A percentile compares a stretch with the other conserved stretches of the same genome.
Evolutionary conservation across 2,329 filamentous ascomycete species (phyloP).

Genomic region (Colletotrichum tabaci): DNA sequence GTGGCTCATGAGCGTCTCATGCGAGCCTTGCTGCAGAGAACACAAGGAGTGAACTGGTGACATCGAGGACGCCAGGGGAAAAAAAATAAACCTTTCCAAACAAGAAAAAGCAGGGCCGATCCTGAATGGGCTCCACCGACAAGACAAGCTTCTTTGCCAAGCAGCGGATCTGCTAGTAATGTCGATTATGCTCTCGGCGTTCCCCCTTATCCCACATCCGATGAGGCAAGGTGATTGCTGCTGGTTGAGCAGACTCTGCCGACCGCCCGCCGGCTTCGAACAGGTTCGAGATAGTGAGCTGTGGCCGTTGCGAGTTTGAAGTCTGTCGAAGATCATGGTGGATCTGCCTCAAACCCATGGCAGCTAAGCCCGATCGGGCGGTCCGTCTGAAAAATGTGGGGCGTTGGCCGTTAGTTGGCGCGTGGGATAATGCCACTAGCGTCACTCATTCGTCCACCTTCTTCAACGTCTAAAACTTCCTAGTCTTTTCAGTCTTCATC

Average conservation of each 20-base stretch:
- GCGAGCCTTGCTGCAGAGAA: conserved; percentile 32
- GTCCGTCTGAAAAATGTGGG: conserved; percentile 16
- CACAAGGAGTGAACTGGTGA: conserved; percentile 14
- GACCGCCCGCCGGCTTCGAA: conserved; percentile 4
- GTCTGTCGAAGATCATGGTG: conserved; percentile 42
- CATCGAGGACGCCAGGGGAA: conserved; percentile 14
- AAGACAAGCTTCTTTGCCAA: conserved; percentile 42
- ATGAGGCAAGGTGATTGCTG: conserved; percentile 4
- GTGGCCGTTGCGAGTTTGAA: conserved; percentile 41
- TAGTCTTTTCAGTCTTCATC: background rate
- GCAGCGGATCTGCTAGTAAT: conserved; percentile 29
- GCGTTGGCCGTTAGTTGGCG: background rate
- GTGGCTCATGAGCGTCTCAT: conserved; percentile 34
- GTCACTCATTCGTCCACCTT: background rate
- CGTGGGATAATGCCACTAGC: conserved; percentile 12
- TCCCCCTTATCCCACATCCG: background rate
- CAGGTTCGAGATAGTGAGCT: conserved; percentile 15
- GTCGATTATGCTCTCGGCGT: conserved; percentile 17
- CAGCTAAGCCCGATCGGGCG: conserved; percentile 32
- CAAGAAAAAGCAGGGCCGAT: conserved; percentile 11
- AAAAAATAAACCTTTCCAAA: no score
- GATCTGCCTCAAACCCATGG: conserved; percentile 40
- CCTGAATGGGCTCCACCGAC: conserved; percentile 26
- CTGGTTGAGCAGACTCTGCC: background rate
- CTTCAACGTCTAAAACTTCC: conserved; percentile 21